Evolutionary conservation across 2,329 filamentous ascomycete species (phyloP).

Genomic region (Nothophoma quercina): DNA sequence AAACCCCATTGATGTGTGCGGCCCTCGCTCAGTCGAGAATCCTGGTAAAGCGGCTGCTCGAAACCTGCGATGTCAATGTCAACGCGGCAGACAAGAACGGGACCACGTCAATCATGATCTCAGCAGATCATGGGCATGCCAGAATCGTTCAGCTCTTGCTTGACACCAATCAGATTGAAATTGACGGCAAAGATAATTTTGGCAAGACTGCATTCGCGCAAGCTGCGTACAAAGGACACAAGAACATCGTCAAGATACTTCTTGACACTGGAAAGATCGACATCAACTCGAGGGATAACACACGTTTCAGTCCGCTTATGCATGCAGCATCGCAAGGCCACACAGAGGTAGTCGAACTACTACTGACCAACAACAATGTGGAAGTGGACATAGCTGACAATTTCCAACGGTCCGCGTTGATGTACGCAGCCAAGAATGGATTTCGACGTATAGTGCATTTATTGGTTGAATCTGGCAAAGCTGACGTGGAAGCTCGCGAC

Average conservation of each 20-base stretch:
- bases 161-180: neutral
- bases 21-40: neutral
- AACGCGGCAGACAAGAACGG: neutral
- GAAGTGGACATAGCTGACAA: neutral
- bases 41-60: neutral
- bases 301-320: neutral
- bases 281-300: neutral
- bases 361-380: neutral
- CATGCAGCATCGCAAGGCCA: neutral
- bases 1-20: neutral
- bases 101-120: neutral
- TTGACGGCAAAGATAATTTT: neutral
- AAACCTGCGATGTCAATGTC: neutral
- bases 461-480: too few relatives aligned
- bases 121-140: neutral
- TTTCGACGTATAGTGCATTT: neutral
- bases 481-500: too few relatives aligned
- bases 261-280: neutral
- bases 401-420: too few relatives aligned
- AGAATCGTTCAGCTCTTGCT: constrained; percentile 3
- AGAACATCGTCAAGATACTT: neutral
- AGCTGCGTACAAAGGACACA: neutral
- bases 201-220: neutral
- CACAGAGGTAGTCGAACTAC: neutral
- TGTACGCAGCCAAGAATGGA: too few relatives aligned